Evolutionary conservation across 2,329 filamentous ascomycete species (phyloP), one percentile per base, ranked within the genome.

Genomic region (Chaetoscypha palmicola): DNA sequence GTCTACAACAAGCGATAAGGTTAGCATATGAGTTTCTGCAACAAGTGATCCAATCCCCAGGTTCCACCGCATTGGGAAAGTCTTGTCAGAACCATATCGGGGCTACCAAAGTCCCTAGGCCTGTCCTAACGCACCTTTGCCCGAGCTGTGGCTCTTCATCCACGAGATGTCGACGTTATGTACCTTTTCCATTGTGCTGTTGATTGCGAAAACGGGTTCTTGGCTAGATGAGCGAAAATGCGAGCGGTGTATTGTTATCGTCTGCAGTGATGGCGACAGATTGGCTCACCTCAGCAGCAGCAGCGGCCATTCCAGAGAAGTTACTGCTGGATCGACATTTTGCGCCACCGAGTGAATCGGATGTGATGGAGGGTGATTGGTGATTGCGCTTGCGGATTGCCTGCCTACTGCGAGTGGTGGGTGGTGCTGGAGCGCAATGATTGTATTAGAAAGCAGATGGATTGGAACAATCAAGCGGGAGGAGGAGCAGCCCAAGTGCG

Each of bases 121-220:
- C 22, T 17, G 7, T 19, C 31, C 30, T 17, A 7, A 51, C 57
- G 36, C 49, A 62, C 60, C 60, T 58, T 58, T 48, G 30, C 11
- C 46, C 28, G 51, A 44, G 36, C 49, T 56, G 21, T 59, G 54
- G 54, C 47, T 60, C 14, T 33, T 47, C 56, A 63, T 59, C 60
- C 60, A 63, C 26, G 55, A 59, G 30, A 62, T 53, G 48, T 62
- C 60, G 16, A 63, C 57, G 11, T 58, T 60, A 41, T 59, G 58
- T 38, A 61, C 49, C 38, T 49, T 56, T 50, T 63, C 60, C 61
- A 63, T 63, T 14, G 30, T 50, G 41, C 32, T 21, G 3, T 19
- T 16, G 7, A 22, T n/a, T n/a, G 30, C 20, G 28, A n/a, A n/a
- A 8, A 12, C 14, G 4, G 14, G 12, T 26, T 23, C 17, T 23